Evolutionary conservation across 257 asterid species (phyloP), one percentile per base, ranked within the genome.

Genomic region (Solanum tarapatanum): DNA sequence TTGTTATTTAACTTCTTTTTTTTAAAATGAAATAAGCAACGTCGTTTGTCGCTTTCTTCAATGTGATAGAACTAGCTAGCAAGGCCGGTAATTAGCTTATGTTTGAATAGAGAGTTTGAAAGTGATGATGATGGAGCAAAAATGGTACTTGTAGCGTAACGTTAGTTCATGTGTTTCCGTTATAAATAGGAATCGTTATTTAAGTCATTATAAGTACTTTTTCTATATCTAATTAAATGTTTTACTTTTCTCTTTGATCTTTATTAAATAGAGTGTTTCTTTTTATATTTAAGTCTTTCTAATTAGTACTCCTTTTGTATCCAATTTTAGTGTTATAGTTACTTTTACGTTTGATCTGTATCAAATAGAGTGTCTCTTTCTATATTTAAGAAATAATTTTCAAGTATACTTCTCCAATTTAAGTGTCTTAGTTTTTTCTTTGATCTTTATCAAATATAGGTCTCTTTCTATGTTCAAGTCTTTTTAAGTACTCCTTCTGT

Each of bases 61-160:
- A 48, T 14, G 19, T 48, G 58, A 48, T 48, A 48, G 58, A 48
- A 48, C 58, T 48, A 48, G 58, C 58, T 48, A 48, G 58, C 58
- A 48, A 48, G 8, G 21, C 62, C n/a, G 9, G 62, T 51, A 16
- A 16, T 51, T 51, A 51, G 62, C 23, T 51, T 51, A 21, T 51
- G 19, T 51, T 51, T 16, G 62, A 51, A 51, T 51, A 51, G 24
- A 32, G 37, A 73, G 24, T 45, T 6, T 60, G 88, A 87, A 19
- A 84, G 58, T 28, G 91, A 84, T 66, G 87, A 89, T 1, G 91
- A 87, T 24, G 91, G 84, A 48, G 19, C 77, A 48, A 84, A 75
- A 2, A 88, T 89, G 9, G 87, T 88, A 7, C 91, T 88, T 3
- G 88, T 89, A 10, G 91, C 87, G 9, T 89, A 77, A 76, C 32